Percentiles rank a stretch among this genome's conserved stretches.
Conservation (phyloP, 2,329 filamentous ascomycete genomes). For the Chrysosporium keratinophilum region DNA sequence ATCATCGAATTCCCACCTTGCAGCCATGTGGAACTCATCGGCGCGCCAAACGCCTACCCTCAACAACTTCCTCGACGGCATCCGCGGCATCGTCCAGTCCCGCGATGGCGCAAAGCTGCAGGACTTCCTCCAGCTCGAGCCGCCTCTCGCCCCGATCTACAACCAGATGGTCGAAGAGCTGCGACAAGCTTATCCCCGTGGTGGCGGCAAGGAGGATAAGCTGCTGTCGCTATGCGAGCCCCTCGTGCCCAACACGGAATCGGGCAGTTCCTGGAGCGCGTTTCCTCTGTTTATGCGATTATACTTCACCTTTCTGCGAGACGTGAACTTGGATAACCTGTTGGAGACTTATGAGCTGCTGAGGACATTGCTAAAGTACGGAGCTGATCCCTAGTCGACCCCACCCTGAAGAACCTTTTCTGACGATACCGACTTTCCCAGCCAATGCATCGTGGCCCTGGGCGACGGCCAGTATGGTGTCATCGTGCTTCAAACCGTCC, state of each 20-base stretch:
- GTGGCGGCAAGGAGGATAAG: conserved; percentile 41
- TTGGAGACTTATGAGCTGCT: conserved; percentile 65
- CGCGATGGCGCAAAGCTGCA: conserved; percentile 57
- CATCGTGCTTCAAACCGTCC: conserved; percentile 71
- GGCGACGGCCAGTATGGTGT: conserved; percentile 68
- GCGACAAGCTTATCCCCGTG: conserved; percentile 45
- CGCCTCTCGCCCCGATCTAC: conserved; percentile 57
- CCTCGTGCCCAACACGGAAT: conserved; percentile 53
- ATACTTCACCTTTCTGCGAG: conserved; percentile 70
- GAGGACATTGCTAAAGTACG: conserved; percentile 64
- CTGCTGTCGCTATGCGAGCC: conserved; percentile 46
- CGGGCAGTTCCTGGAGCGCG: conserved; percentile 60
- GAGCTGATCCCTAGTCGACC: conserved; percentile 14
- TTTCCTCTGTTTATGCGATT: conserved; percentile 71
- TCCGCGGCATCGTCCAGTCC: conserved; percentile 51
- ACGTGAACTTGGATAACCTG: conserved; percentile 66
- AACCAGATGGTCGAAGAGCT: conserved; percentile 58
- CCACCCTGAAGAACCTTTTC: background rate
- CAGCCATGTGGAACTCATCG: conserved; percentile 13
- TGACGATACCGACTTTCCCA: conserved; percentile 27
- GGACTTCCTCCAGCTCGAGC: conserved; percentile 64
- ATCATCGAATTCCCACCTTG: background rate
- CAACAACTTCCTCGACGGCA: conserved; percentile 56
- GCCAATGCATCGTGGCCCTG: conserved; percentile 73
- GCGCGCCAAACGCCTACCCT: conserved; percentile 49